Percentiles rank a stretch among this genome's conserved stretches.
phyloP scores from a whole-genome alignment of 371 early-diverging fungal species.

The Mucor indicus region DNA sequence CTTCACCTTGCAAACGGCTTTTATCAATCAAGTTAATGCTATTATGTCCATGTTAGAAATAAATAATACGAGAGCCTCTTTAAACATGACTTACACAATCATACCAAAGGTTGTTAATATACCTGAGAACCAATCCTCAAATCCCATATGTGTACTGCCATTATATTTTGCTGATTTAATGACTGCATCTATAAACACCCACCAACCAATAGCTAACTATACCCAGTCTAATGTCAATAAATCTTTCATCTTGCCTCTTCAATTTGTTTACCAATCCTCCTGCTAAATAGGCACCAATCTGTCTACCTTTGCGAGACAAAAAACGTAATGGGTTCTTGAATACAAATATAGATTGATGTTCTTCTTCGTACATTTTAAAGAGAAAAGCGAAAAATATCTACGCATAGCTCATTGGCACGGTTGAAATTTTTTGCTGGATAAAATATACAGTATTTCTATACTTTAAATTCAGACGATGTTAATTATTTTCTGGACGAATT shows the following conservation, averaged over 20 bases:
- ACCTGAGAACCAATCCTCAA: constrained; percentile 82
- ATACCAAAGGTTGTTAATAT: constrained; percentile 74
- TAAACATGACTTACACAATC: constrained; percentile 79
- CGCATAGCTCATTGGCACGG: too few species aligned
- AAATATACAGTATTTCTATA: too few species aligned
- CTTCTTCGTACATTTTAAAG: constrained; percentile 30
- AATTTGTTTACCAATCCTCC: constrained; percentile 58
- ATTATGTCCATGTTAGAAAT: too few species aligned
- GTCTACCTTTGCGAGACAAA: constrained; percentile 52
- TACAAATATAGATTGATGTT: constrained; percentile 42
- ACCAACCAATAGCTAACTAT: constrained; percentile 86
- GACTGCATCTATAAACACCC: constrained; percentile 78
- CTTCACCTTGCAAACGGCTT: constrained; percentile 55
- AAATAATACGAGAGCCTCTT: too few species aligned
- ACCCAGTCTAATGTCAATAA: too few species aligned
- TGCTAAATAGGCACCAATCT: constrained; percentile 49
- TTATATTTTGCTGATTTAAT: constrained; percentile 38
- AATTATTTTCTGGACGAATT: too few species aligned
- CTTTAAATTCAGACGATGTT: too few species aligned
- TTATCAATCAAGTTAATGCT: constrained; percentile 60
- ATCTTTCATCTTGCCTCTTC: too few species aligned
- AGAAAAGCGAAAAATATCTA: constrained; percentile 23
- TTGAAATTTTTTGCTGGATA: too few species aligned
- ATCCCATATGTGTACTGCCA: constrained; percentile 46
- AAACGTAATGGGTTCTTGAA: constrained; percentile 38